Evolutionary conservation across 345 rosid species (phyloP).

Genomic region (Rhodamnia rubescens): DNA sequence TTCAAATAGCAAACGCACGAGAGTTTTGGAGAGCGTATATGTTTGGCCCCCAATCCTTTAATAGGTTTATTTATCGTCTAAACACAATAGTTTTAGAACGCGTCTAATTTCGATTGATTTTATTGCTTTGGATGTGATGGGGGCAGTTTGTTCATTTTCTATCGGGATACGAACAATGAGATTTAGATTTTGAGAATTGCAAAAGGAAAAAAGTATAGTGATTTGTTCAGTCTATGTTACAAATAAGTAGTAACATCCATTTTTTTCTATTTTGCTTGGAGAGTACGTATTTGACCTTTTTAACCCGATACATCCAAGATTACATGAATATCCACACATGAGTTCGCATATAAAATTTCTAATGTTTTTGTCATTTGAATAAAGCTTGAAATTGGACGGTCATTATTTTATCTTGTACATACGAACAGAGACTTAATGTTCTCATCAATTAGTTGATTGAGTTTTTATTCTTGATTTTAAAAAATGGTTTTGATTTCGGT

Average conservation of each 20-base stretch:
- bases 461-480: background rate
- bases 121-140: rapidly evolving
- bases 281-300: background rate
- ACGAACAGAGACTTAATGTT: background rate
- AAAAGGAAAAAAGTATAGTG: background rate
- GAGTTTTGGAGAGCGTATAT: background rate
- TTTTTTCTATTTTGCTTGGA: rapidly evolving
- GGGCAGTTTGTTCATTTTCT: background rate
- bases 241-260: background rate
- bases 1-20: background rate
- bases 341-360: background rate
- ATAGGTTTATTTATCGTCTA: background rate
- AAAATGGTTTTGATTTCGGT: background rate
- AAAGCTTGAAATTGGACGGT: background rate
- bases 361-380: background rate
- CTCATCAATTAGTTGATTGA: background rate
- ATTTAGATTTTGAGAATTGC: background rate
- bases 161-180: background rate
- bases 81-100: rapidly evolving
- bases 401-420: background rate
- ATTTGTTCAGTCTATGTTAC: background rate
- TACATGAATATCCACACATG: no score
- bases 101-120: background rate
- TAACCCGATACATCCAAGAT: background rate
- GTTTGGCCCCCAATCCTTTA: rapidly evolving